Conservation (phyloP, 352 stramenopile genomes). For the Pythium vanterpoolii region DNA sequence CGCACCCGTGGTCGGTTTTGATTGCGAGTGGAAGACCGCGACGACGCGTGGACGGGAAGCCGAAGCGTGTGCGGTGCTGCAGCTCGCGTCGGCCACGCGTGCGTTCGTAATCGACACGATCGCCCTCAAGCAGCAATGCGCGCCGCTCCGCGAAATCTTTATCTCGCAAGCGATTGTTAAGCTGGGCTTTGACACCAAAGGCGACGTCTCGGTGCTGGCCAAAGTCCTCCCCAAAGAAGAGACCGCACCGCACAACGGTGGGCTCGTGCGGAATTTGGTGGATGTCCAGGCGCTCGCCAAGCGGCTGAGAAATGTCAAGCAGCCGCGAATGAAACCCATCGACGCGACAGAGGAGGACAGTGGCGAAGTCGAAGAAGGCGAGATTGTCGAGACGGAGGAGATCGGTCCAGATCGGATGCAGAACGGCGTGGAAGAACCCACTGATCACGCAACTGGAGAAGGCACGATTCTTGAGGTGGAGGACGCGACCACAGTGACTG, state of each 20-base stretch:
- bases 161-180: constrained; percentile 48
- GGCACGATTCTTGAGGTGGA: neutral
- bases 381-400: constrained; percentile 1
- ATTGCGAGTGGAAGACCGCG: constrained; percentile 76
- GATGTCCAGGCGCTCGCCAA: constrained; percentile 51
- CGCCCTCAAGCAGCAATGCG: constrained; percentile 33
- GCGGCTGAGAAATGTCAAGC: constrained; percentile 3
- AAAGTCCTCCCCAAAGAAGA: constrained; percentile 31
- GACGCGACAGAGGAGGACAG: neutral
- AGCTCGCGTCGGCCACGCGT: constrained; percentile 54
- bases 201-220: constrained; percentile 57
- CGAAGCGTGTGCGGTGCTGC: constrained; percentile 55
- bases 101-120: constrained; percentile 73
- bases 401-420: neutral
- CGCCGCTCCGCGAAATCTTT: constrained; percentile 36
- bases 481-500: neutral
- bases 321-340: neutral
- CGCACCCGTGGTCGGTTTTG: constrained; percentile 58
- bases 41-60: constrained; percentile 14
- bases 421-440: neutral
- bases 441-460: neutral
- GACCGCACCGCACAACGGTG: neutral
- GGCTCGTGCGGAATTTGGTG: constrained; percentile 28
- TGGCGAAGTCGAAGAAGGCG: neutral
- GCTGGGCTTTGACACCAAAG: constrained; percentile 66